phyloP scores from a whole-genome alignment of 805 yeast species.

The Lipomyces kockii region DNA sequence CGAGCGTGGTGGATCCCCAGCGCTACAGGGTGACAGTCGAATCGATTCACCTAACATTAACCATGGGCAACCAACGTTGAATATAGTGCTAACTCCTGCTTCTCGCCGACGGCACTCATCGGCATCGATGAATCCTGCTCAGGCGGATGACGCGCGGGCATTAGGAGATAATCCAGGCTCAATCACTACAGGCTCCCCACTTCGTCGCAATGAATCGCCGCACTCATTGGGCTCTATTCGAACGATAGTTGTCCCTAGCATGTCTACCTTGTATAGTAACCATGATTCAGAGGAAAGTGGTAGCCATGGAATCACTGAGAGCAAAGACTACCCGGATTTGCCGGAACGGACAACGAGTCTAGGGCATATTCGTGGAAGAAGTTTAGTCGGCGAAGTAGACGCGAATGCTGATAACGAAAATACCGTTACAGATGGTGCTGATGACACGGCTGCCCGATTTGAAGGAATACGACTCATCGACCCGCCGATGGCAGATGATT shows the following conservation, averaged over 20 bases:
- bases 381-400: constrained; percentile 18
- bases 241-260: not conserved
- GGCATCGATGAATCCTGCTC: not conserved
- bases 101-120: not conserved
- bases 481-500: constrained; percentile 24
- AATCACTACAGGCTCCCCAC: not conserved
- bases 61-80: not conserved
- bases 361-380: constrained; percentile 17
- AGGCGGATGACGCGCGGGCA: not conserved
- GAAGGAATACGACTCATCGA: constrained; percentile 27
- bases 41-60: not conserved
- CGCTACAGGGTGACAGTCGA: not conserved
- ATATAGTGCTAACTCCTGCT: not conserved
- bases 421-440: constrained; percentile 6
- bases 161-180: not conserved
- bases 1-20: not conserved
- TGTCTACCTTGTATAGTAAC: not conserved
- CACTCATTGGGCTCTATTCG: not conserved
- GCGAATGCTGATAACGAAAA: constrained; percentile 9
- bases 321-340: constrained; percentile 1
- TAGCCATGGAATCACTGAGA: not conserved
- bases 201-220: not conserved
- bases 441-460: constrained; percentile 6
- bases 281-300: not conserved
- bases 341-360: constrained; percentile 6